Evolutionary conservation across 495 filamentous ascomycete genomes (phyloP).

Genomic region (Penicillium samsonianum): DNA sequence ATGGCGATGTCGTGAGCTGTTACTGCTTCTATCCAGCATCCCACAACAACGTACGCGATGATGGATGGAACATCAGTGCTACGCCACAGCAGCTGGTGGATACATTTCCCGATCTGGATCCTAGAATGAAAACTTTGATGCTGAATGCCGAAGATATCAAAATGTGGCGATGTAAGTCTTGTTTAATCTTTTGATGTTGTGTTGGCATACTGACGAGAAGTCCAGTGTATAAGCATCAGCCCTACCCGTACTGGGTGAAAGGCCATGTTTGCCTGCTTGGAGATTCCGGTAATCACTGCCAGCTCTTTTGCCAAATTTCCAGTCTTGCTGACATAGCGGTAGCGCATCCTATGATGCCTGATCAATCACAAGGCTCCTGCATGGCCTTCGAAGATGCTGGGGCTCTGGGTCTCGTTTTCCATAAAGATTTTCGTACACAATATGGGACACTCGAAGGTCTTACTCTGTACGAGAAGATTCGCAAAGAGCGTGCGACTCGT

Average conservation of each 20-base stretch:
- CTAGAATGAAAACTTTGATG: constrained; percentile 29
- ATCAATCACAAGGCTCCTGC: constrained; percentile 41
- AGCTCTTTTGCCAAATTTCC: too few species aligned
- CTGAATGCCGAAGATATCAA: constrained; percentile 33
- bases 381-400: constrained; percentile 46
- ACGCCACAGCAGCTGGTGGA: constrained; percentile 29
- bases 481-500: constrained; percentile 39
- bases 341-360: constrained; percentile 56
- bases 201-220: too few species aligned
- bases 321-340: not conserved
- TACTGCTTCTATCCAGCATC: constrained; percentile 31
- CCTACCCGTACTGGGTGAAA: constrained; percentile 31
- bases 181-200: not conserved
- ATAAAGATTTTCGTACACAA: constrained; percentile 29
- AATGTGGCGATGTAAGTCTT: constrained; percentile 31
- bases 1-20: constrained; percentile 31
- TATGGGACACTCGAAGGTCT: constrained; percentile 30
- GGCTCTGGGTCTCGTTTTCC: constrained; percentile 38
- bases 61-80: constrained; percentile 31
- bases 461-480: constrained; percentile 41
- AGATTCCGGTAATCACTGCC: constrained; percentile 34
- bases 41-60: constrained; percentile 28
- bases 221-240: constrained; percentile 30
- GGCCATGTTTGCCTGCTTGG: constrained; percentile 32
- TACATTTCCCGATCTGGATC: constrained; percentile 31